Base-by-base conservation (phyloP, 2,329 filamentous ascomycete species). In the Arthrobotrys musiformis region DNA sequence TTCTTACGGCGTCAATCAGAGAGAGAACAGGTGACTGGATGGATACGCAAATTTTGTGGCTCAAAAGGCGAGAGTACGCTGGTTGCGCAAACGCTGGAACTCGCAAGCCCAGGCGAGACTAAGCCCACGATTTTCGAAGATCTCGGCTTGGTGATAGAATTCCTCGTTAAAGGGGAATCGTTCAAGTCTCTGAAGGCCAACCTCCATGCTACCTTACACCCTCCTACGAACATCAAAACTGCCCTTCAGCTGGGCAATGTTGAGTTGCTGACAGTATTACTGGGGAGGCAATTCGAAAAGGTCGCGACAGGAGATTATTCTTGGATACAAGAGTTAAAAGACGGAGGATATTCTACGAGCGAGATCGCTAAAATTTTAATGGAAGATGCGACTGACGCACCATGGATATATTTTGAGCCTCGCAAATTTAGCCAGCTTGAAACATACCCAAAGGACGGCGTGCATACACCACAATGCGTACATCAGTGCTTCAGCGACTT, bases 401-500 rank as follows among this genome's bases (percentile, higher is more conserved):
- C 67, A 1, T 70, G 67, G 67, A 62, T 70, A 9, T 58, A 52
- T 42, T 70, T 60, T 28, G 56, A 62, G 15, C 67, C 54, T 15
- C 28, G n/a, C 2, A 15, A 42, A 6, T 22, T 28, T 2, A 19
- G 30, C 11, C 1, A 3, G 4, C 2, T 11, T 4, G 13, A 52
- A 9, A 7, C 13, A 1, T 44, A 15, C n/a, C 35, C 35, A 2
- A 37, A 19, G 13, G 19, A 28, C 3, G 30, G 42, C 6, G 8
- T 30, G 35, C 54, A 70, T 40, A 28, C 30, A 1, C 17, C 15
- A 13, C 30, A 28, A 28, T 70, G 67, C 24, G 44, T 62, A 11
- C 67, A 70, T 24, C n/a, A 30, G 1, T 54, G 22, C 22, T 40
- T 48, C 7, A n/a, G 40, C 11, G 4, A 44, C 30, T n/a, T 35